phyloP scores from a whole-genome alignment of 495 filamentous ascomycete genomes.

The Beverwykella pulmonaria region DNA sequence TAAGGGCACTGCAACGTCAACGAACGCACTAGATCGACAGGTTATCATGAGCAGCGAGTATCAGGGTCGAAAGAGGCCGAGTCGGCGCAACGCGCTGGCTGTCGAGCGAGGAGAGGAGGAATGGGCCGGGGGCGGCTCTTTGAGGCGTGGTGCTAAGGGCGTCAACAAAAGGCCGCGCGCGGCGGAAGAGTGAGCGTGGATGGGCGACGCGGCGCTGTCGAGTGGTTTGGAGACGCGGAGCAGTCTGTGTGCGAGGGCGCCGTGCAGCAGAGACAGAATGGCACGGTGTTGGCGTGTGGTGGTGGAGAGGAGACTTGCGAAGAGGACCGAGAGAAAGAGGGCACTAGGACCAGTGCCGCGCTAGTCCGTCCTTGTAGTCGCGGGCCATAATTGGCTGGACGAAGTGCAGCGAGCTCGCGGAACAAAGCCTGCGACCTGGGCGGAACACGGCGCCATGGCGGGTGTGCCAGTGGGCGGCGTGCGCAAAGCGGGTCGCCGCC shows the following conservation, averaged over 20 bases:
- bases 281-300: background rate
- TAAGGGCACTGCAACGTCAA: conserved; percentile 23
- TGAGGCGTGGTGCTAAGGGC: conserved; percentile 7
- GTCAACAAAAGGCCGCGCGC: conserved; percentile 23
- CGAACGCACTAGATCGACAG: conserved; percentile 5
- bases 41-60: conserved; percentile 28
- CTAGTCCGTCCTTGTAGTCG: background rate
- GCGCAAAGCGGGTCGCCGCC: background rate
- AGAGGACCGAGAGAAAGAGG: conserved; percentile 10
- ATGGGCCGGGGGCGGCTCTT: conserved; percentile 19
- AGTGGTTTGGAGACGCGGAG: background rate
- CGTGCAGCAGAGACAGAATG: background rate
- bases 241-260: conserved; percentile 3
- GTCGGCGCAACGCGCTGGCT: conserved; percentile 23
- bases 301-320: background rate
- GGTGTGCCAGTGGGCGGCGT: background rate
- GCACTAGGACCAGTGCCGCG: background rate
- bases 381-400: background rate
- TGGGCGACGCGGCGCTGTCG: background rate
- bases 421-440: background rate
- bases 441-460: background rate
- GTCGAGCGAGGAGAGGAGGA: conserved; percentile 14
- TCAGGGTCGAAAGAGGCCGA: conserved; percentile 10
- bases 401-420: background rate
- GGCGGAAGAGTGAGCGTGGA: background rate